phyloP scores from a whole-genome alignment of 1,139 yeast species.

The Arxiozyma heterogenica region DNA sequence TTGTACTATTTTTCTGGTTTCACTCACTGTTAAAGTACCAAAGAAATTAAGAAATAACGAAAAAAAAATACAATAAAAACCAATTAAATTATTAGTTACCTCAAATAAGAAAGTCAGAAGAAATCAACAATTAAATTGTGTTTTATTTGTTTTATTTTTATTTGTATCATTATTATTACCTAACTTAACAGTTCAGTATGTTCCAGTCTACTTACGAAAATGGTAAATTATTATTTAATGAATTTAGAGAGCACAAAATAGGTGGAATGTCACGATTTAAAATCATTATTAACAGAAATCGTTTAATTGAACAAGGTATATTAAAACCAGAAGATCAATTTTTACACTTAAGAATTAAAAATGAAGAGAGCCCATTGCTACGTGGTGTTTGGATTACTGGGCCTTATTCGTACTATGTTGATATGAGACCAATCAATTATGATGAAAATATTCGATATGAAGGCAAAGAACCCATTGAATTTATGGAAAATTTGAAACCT shows the following conservation, averaged over 20 bases:
- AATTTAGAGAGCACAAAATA: constrained; percentile 18
- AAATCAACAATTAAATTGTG: not conserved
- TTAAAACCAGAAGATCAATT: constrained; percentile 11
- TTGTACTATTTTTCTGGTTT: not conserved
- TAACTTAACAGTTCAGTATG: not conserved
- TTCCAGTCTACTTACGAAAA: not conserved
- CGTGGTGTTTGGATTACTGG: constrained; percentile 53
- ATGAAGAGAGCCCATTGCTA: constrained; percentile 41
- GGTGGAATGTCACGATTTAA: constrained; percentile 27
- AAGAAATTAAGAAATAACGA: not conserved
- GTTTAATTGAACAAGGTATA: constrained; percentile 11
- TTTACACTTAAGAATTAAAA: constrained; percentile 38
- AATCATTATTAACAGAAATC: constrained; percentile 16
- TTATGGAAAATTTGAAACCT: constrained; percentile 40
- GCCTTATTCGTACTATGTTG: constrained; percentile 52
- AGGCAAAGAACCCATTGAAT: constrained; percentile 33
- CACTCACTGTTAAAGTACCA: not conserved
- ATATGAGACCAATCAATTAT: constrained; percentile 47
- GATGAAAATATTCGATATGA: constrained; percentile 29
- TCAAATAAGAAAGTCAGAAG: not conserved
- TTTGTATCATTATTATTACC: no score
- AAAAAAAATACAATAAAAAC: no score
- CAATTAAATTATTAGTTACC: no score
- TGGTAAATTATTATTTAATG: constrained; percentile 20
- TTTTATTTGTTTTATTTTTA: no score